A percentile compares a stretch with the other conserved stretches of the same genome.
Conservation (phyloP, 2,329 filamentous ascomycete genomes). For the Pochonia chlamydosporia region DNA sequence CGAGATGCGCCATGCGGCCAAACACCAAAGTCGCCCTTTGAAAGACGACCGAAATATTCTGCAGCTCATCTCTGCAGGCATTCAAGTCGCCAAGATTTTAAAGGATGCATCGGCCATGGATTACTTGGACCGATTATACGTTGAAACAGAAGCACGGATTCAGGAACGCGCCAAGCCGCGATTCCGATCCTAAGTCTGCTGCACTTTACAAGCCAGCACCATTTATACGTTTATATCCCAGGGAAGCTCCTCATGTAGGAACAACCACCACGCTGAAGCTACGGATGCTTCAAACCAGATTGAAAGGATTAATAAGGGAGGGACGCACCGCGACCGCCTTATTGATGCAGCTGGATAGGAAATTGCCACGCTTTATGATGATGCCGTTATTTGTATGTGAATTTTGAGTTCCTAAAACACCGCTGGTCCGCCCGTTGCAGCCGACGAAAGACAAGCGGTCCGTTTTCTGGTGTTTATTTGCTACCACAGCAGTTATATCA, state of each 20-base stretch:
- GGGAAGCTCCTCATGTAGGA: too few species aligned
- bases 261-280: background rate
- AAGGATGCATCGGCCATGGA: constrained; percentile 82
- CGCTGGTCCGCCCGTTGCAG: constrained; percentile 7
- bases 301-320: background rate
- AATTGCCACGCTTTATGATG: constrained; percentile 9
- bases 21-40: constrained; percentile 73
- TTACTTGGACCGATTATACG: constrained; percentile 74
- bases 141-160: constrained; percentile 74
- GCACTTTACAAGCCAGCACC: background rate
- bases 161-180: constrained; percentile 51
- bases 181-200: constrained; percentile 22
- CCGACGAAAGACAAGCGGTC: background rate
- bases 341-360: constrained; percentile 1
- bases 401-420: background rate
- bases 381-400: constrained; percentile 4
- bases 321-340: background rate
- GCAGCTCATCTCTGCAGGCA: constrained; percentile 79
- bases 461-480: background rate
- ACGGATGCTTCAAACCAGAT: background rate
- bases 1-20: constrained; percentile 80
- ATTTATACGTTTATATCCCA: constrained; percentile 8
- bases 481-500: background rate
- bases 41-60: constrained; percentile 88
- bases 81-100: constrained; percentile 81